Conservation (phyloP, 2,329 filamentous ascomycete species). For the Aspergillus luchuensis region DNA sequence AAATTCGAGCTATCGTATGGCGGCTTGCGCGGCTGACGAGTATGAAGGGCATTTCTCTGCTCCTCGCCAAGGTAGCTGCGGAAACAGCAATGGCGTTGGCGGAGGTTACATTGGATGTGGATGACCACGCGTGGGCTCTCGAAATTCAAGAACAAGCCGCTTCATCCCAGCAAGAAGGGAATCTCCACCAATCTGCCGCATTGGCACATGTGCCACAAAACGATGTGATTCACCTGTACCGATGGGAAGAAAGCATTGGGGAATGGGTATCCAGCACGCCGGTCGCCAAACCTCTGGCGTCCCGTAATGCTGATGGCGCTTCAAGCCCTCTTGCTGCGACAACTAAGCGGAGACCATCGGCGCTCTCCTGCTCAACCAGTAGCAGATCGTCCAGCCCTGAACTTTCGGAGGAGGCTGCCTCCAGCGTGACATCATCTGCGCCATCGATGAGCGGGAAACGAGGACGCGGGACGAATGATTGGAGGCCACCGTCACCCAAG, state of each 20-base stretch:
- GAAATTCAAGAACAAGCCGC: too few relatives aligned
- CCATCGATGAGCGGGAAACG: conserved; percentile 31
- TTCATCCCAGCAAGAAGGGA: too few relatives aligned
- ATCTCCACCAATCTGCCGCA: too few relatives aligned
- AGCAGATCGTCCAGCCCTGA: conserved; percentile 27
- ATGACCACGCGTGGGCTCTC: too few relatives aligned
- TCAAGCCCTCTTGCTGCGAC: conserved; percentile 9
- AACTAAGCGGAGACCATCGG: too few relatives aligned
- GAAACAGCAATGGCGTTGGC: conserved; percentile 46
- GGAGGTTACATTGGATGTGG: conserved; percentile 37
- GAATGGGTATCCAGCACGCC: conserved; percentile 60
- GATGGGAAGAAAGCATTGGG: conserved; percentile 60
- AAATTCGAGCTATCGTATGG: conserved; percentile 32
- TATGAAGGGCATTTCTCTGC: conserved; percentile 25
- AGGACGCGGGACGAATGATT: conserved; percentile 14
- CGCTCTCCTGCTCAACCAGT: conserved; percentile 22
- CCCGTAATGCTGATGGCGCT: background rate
- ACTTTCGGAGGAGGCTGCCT: conserved; percentile 21
- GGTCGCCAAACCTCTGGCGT: conserved; percentile 27
- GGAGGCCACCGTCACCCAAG: conserved; percentile 26
- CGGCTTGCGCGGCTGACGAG: conserved; percentile 26
- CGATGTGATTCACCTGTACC: conserved; percentile 33
- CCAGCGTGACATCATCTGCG: conserved; percentile 32
- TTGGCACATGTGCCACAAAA: background rate
- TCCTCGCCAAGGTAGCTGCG: conserved; percentile 38